phyloP scores from a whole-genome alignment of 2,329 filamentous ascomycete genomes.

The Hypoxylon sp. region DNA sequence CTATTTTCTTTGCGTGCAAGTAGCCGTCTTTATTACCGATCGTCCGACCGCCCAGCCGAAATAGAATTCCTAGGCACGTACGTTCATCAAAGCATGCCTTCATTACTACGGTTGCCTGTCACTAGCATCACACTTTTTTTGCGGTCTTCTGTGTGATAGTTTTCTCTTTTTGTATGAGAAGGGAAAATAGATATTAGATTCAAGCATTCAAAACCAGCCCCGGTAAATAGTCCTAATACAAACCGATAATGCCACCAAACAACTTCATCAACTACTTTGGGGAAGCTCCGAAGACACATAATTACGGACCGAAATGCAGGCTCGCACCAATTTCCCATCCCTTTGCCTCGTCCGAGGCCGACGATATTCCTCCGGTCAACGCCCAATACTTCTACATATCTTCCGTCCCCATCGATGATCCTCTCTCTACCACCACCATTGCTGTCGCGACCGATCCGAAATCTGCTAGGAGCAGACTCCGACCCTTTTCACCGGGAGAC shows the following conservation, averaged over 20 bases:
- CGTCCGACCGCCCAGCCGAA: slow-evolving; percentile 29
- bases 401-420: slow-evolving; percentile 86
- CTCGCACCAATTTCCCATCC: slow-evolving; percentile 64
- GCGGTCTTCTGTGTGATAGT: slow-evolving; percentile 29
- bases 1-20: slow-evolving; percentile 36
- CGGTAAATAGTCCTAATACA: slow-evolving; percentile 37
- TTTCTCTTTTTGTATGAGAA: slow-evolving; percentile 22
- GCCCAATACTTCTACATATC: slow-evolving; percentile 91
- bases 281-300: slow-evolving; percentile 61
- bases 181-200: slow-evolving; percentile 6
- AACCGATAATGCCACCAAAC: slow-evolving; percentile 48
- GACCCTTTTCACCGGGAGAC: slow-evolving; percentile 84
- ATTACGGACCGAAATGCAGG: slow-evolving; percentile 72
- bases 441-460: slow-evolving; percentile 66
- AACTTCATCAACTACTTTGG: slow-evolving; percentile 42
- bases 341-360: slow-evolving; percentile 55
- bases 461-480: slow-evolving; percentile 72
- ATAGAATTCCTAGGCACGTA: slow-evolving; percentile 28
- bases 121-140: slow-evolving; percentile 19
- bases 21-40: slow-evolving; percentile 36
- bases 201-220: slow-evolving; percentile 21
- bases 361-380: slow-evolving; percentile 71
- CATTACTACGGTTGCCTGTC: slow-evolving; percentile 30
- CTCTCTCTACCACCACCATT: slow-evolving; percentile 76
- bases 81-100: slow-evolving; percentile 41